Evolutionary conservation across 306 rosid species (phyloP).

Genomic region (Fragaria nilgerrensis): DNA sequence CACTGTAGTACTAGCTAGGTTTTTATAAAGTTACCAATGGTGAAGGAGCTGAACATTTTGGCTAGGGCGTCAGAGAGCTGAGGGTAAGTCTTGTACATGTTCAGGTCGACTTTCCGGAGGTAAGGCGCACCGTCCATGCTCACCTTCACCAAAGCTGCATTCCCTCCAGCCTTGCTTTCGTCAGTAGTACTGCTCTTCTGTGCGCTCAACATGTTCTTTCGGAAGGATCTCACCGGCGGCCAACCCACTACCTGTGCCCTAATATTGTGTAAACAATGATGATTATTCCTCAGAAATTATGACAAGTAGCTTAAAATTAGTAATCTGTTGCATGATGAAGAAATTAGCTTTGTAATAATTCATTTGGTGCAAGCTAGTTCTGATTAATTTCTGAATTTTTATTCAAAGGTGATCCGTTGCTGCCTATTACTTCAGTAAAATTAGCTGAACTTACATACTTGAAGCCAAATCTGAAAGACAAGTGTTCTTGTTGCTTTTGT

Average conservation of each 20-base stretch:
- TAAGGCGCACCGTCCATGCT: conserved; percentile 99
- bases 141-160: conserved; percentile 65
- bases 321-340: background rate
- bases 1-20: background rate
- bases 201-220: conserved; percentile 61
- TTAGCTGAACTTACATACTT: background rate
- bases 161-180: conserved; percentile 26
- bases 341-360: background rate
- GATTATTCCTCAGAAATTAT: background rate
- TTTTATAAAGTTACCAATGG: conserved; percentile 41
- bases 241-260: conserved; percentile 97
- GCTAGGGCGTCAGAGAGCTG: conserved; percentile 75
- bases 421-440: background rate
- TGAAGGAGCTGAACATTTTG: conserved; percentile 82
- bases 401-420: background rate
- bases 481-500: background rate
- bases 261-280: background rate
- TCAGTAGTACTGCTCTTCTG: conserved; percentile 44
- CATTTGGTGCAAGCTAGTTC: background rate
- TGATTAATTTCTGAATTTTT: background rate
- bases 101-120: conserved; percentile 84
- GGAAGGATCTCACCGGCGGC: conserved; percentile 83
- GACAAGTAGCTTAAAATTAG: background rate
- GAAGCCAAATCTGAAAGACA: background rate
- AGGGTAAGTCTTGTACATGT: conserved; percentile 56